Base-by-base conservation (phyloP, 2,329 filamentous ascomycete species). In the Pseudogymnoascus sp. region DNA sequence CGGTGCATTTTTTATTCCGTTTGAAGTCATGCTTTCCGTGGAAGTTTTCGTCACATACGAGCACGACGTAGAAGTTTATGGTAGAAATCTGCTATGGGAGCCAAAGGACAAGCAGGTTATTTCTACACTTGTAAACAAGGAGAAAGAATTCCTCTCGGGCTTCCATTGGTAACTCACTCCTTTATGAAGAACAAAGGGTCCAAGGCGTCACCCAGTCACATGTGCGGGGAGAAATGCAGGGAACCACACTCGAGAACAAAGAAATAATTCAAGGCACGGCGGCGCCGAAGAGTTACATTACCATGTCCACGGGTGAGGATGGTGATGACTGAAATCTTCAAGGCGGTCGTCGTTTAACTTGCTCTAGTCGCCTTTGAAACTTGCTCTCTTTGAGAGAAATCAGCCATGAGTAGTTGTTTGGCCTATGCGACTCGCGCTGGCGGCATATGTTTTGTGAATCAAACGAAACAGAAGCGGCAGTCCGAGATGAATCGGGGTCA, bases 111-210 rank as follows among this genome's bases (percentile, higher is more conserved):
- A 33, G 50, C 16, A 56, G 16, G 11, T 56, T 56, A 56, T 56
- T 56, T 56, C 50, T 56, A 56, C 50, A 56, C 29, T 21, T 33
- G 50, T 56, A 56, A 56, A 56, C 29, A 35, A 56, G 50, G 50
- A 33, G 50, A 33, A 26, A 3, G 10, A 21, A 21, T 35, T 56
- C 6, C 1, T 35, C 29, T 19, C 50, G 29, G 29, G 5, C n/a
- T 21, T 56, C 16, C 50, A 56, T 56, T 56, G 29, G n/a, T 21
- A 33, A 21, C 50, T 56, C 33, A 21, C 50, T 56, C 7, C 50
- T 35, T 56, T 56, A 56, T 56, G 50, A 56, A 21, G 50, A 21
- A 56, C 50, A 56, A 56, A 56, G 50, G 6, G 50, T 26, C 31
- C 16, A 19, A 35, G 50, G 33, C 29, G 50, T 56, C 50, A 56